A percentile compares a stretch with the other conserved stretches of the same genome.
phyloP scores from a whole-genome alignment of 257 asterid genomes.

The Nicotiana tabacum region DNA sequence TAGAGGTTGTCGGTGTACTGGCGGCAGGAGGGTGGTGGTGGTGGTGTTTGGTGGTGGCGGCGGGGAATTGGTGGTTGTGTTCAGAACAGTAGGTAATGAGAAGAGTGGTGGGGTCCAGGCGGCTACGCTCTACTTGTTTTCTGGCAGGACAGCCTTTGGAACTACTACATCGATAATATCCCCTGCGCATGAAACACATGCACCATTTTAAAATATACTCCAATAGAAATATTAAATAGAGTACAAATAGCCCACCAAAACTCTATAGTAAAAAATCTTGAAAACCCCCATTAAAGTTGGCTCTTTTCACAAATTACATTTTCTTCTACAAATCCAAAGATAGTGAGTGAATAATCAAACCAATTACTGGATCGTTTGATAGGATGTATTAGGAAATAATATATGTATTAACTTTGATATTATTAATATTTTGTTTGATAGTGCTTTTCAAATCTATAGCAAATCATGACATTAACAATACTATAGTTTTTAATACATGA shows the following conservation, averaged over 20 bases:
- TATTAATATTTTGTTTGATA: too few relatives aligned
- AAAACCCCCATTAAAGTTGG: background rate
- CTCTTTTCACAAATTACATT: background rate
- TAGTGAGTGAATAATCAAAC: background rate
- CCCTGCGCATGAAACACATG: conserved; percentile 52
- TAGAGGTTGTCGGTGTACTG: background rate
- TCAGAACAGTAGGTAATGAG: conserved; percentile 63
- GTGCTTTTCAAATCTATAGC: too few relatives aligned
- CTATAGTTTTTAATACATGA: too few relatives aligned
- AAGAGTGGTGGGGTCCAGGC: conserved; percentile 67
- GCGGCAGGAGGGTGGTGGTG: conserved; percentile 19
- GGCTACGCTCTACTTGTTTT: conserved; percentile 81
- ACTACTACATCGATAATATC: conserved; percentile 79
- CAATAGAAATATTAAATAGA: background rate
- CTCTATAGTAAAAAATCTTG: background rate
- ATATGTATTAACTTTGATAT: too few relatives aligned
- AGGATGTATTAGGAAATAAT: too few relatives aligned
- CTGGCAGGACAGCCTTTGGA: conserved; percentile 82
- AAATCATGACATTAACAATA: too few relatives aligned
- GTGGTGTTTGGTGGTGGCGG: conserved; percentile 49
- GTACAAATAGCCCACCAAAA: background rate
- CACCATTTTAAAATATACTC: background rate
- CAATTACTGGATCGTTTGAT: too few relatives aligned
- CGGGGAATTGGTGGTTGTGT: conserved; percentile 53
- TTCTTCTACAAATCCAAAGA: too few relatives aligned